phyloP scores from a whole-genome alignment of 495 filamentous ascomycete genomes.

The Tuber aestivum region DNA sequence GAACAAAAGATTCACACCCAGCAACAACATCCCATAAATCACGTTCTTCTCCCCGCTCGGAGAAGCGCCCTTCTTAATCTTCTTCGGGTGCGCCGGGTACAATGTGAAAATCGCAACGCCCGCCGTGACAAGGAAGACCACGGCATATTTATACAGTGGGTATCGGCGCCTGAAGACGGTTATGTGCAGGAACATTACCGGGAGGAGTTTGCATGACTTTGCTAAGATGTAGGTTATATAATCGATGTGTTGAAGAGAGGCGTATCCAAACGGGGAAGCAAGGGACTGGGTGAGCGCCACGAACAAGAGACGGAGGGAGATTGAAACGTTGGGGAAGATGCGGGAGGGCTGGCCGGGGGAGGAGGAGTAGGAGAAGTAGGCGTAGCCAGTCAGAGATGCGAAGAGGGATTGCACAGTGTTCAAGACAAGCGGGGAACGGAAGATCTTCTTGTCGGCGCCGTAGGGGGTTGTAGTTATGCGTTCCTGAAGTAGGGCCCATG shows the following conservation, averaged over 20 bases:
- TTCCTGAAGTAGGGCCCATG: constrained; percentile 95
- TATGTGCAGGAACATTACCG: constrained; percentile 94
- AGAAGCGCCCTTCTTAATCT: constrained; percentile 51
- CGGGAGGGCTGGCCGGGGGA: constrained; percentile 51
- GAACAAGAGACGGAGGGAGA: constrained; percentile 72
- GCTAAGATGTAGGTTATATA: constrained; percentile 98
- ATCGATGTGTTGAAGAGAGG: constrained; percentile 87
- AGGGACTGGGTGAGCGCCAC: constrained; percentile 83
- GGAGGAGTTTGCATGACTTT: constrained; percentile 94
- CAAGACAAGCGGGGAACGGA: constrained; percentile 87
- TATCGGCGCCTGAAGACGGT: constrained; percentile 85
- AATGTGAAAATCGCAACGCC: constrained; percentile 95
- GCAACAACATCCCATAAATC: constrained; percentile 71
- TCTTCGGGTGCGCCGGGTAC: constrained; percentile 63
- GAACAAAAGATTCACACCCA: constrained; percentile 88
- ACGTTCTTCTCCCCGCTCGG: constrained; percentile 53
- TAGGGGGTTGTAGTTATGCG: constrained; percentile 95
- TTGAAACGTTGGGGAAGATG: constrained; percentile 67
- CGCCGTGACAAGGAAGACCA: constrained; percentile 80
- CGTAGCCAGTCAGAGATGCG: constrained; percentile 69
- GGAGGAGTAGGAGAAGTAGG: constrained; percentile 69
- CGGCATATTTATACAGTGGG: constrained; percentile 92
- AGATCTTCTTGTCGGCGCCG: constrained; percentile 64
- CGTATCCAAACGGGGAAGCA: constrained; percentile 91
- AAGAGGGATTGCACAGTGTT: constrained; percentile 94